Evolutionary conservation across 345 rosid genomes (phyloP).

Genomic region (Raphanus raphanistrum): DNA sequence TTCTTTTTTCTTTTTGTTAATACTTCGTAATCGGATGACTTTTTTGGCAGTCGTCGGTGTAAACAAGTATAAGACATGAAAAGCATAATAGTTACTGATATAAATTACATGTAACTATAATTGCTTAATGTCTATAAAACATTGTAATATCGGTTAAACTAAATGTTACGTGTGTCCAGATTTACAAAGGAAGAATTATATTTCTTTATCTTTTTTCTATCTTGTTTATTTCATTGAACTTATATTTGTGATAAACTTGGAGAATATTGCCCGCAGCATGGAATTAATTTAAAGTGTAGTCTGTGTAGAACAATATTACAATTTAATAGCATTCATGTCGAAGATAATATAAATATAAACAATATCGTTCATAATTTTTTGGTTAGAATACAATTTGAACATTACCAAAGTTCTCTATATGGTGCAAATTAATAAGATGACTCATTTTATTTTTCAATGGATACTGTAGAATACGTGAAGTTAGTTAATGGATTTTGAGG

Average conservation of each 20-base stretch:
- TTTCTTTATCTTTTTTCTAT: neutral
- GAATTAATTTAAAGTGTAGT: neutral
- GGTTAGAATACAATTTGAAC: neutral
- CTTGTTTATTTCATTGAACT: neutral
- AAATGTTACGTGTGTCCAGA: neutral
- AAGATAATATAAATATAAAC: neutral
- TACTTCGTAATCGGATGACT: conserved; percentile 8
- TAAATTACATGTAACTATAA: neutral
- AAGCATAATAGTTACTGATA: neutral
- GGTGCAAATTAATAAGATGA: neutral
- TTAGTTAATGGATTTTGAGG: neutral
- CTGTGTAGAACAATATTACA: neutral
- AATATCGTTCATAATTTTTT: neutral
- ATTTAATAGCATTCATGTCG: neutral
- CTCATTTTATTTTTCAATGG: neutral
- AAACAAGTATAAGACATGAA: neutral
- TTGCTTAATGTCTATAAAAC: neutral
- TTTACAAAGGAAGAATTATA: neutral
- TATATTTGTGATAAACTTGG: neutral
- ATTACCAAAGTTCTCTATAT: neutral
- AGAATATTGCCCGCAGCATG: neutral
- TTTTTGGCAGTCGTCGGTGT: conserved; percentile 26
- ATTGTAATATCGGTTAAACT: neutral
- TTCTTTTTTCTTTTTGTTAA: neutral
- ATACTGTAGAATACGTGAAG: neutral